Percentiles rank a stretch among this genome's conserved stretches.
phyloP scores from a whole-genome alignment of 345 rosid species.

The Syzygium grande region DNA sequence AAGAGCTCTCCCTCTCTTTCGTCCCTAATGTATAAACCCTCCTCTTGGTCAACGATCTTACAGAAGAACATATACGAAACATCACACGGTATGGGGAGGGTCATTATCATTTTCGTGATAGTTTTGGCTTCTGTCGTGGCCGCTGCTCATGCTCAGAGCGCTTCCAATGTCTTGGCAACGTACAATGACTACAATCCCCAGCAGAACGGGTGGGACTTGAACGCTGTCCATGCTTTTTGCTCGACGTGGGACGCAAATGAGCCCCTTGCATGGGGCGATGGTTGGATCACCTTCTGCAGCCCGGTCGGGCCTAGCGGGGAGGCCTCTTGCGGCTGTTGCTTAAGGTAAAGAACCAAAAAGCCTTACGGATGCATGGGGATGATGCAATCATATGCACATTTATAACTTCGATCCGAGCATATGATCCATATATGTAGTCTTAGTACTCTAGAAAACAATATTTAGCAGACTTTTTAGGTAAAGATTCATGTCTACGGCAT shows the following conservation, averaged over 20 bases:
- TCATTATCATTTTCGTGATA: neutral
- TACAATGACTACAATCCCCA: conserved; percentile 47
- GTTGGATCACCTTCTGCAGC: conserved; percentile 58
- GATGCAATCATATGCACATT: neutral
- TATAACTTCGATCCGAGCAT: neutral
- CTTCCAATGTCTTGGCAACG: conserved; percentile 37
- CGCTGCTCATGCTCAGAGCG: conserved; percentile 19
- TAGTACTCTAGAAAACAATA: neutral
- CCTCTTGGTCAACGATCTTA: neutral
- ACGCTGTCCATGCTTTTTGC: conserved; percentile 37
- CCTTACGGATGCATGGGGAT: neutral
- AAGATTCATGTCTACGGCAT: neutral
- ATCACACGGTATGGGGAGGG: neutral
- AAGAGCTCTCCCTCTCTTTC: neutral
- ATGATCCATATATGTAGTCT: neutral
- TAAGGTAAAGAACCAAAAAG: neutral
- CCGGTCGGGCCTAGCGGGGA: conserved; percentile 29
- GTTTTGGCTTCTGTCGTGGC: neutral
- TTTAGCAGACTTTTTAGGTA: neutral
- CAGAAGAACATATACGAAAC: neutral
- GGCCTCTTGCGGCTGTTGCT: neutral
- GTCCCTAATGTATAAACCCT: neutral
- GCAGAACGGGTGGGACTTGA: conserved; percentile 40
- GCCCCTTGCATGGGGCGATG: conserved; percentile 43
- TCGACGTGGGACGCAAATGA: conserved; percentile 44